phyloP scores from a whole-genome alignment of 306 rosid species.

The Betula pendula region DNA sequence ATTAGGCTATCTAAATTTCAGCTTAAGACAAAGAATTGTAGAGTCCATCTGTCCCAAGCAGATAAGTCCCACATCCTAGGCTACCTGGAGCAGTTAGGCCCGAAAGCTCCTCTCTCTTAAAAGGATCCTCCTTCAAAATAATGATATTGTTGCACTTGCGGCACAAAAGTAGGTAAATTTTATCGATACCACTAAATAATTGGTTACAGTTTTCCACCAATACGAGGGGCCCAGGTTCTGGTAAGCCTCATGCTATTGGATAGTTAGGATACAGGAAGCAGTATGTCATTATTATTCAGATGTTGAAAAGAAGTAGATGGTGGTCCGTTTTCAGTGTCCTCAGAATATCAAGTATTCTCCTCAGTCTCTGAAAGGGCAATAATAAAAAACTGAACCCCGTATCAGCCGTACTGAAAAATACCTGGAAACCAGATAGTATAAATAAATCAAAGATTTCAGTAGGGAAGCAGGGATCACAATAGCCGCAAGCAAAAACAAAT shows the following conservation, averaged over 20 bases:
- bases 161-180: background rate
- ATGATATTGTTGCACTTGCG: too few species aligned
- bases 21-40: too few species aligned
- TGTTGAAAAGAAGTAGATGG: background rate
- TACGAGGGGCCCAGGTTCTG: slow-evolving; percentile 15
- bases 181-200: background rate
- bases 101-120: too few species aligned
- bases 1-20: too few species aligned
- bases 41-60: too few species aligned
- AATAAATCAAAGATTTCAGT: slow-evolving; percentile 24
- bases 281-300: background rate
- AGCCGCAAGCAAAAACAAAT: background rate
- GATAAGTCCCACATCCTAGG: too few species aligned
- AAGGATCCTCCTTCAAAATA: too few species aligned
- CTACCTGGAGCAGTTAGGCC: too few species aligned
- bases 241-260: background rate
- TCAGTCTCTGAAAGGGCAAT: slow-evolving; percentile 30
- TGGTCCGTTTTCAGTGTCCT: slow-evolving; percentile 11
- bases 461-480: slow-evolving; percentile 6
- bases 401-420: background rate
- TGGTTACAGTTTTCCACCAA: background rate
- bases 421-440: slow-evolving; percentile 25
- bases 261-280: background rate
- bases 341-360: slow-evolving; percentile 22
- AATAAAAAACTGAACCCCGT: slow-evolving; percentile 13